Evolutionary conservation across 352 stramenopile genomes (phyloP).

Genomic region (Globisporangium uncinulatum): DNA sequence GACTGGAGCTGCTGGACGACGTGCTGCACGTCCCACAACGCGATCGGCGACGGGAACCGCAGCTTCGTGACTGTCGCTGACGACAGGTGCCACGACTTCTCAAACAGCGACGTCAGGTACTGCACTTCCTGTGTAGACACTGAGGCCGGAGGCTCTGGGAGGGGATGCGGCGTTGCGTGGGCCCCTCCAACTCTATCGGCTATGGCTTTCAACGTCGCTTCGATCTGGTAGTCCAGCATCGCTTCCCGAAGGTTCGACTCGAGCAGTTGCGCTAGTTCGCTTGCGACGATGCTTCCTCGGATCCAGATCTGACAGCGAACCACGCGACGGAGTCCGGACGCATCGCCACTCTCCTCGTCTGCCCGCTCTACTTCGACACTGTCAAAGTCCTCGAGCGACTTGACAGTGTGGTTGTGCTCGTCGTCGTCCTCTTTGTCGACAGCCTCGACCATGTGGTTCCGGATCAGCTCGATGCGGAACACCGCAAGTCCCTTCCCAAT

Average conservation of each 20-base stretch:
- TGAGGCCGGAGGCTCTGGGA: not conserved
- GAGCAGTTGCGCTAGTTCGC: constrained; percentile 52
- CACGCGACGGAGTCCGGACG: constrained; percentile 1
- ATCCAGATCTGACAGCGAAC: constrained; percentile 65
- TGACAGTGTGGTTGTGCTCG: constrained; percentile 5
- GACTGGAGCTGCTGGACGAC: constrained; percentile 40
- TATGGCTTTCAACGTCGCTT: constrained; percentile 37
- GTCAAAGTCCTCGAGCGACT: constrained; percentile 14
- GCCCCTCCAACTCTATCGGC: not conserved
- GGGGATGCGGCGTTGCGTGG: not conserved
- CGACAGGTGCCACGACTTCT: constrained; percentile 31
- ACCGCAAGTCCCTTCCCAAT: constrained; percentile 77
- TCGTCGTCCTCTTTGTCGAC: not conserved
- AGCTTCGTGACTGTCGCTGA: constrained; percentile 64
- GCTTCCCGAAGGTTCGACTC: constrained; percentile 70
- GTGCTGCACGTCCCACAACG: constrained; percentile 60
- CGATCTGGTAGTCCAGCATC: constrained; percentile 76
- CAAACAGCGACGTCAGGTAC: constrained; percentile 44
- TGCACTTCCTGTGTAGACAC: constrained; percentile 21
- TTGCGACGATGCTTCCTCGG: constrained; percentile 51
- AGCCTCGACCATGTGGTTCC: constrained; percentile 5
- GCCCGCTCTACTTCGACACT: not conserved
- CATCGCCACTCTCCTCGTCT: not conserved
- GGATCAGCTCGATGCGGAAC: constrained; percentile 53
- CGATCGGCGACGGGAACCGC: constrained; percentile 29